phyloP scores from a whole-genome alignment of 2,329 filamentous ascomycete genomes.

The Xylaria sp. region DNA sequence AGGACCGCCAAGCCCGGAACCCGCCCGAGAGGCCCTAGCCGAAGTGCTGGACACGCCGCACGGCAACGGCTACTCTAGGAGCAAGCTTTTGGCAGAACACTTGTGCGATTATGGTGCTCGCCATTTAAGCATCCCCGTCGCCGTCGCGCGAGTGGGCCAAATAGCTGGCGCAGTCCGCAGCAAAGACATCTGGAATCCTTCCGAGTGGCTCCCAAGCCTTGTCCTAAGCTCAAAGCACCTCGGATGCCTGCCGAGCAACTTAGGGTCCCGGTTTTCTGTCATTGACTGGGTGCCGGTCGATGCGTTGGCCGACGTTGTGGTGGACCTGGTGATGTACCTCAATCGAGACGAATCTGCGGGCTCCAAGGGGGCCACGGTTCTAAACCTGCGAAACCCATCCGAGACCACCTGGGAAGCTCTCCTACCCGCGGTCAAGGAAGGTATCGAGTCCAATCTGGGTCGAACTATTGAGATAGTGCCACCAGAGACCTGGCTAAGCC shows the following conservation, averaged over 20 bases:
- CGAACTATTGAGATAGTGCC: slow-evolving; percentile 34
- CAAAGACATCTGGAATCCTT: slow-evolving; percentile 53
- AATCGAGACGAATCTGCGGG: not conserved
- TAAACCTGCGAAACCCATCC: slow-evolving; percentile 47
- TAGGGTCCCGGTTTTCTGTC: slow-evolving; percentile 49
- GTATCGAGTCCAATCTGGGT: not conserved
- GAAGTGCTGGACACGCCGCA: not conserved
- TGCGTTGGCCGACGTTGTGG: slow-evolving; percentile 51
- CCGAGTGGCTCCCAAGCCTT: slow-evolving; percentile 57
- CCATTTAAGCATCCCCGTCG: slow-evolving; percentile 32
- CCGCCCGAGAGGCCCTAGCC: not conserved
- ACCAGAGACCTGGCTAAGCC: slow-evolving; percentile 34
- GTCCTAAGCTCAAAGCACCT: slow-evolving; percentile 54
- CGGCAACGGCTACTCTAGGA: slow-evolving; percentile 41
- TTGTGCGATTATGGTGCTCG: slow-evolving; percentile 43
- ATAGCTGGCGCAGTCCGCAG: slow-evolving; percentile 43
- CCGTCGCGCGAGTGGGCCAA: slow-evolving; percentile 47
- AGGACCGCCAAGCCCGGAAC: not conserved
- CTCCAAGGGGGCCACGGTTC: slow-evolving; percentile 33
- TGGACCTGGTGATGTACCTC: slow-evolving; percentile 45
- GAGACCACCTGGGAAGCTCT: slow-evolving; percentile 42
- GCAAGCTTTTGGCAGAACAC: slow-evolving; percentile 47
- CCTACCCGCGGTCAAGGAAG: slow-evolving; percentile 40
- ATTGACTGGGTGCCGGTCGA: slow-evolving; percentile 61
- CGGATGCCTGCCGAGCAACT: slow-evolving; percentile 51